Conservation (phyloP, 768 basidiomycete genomes). For the Xerocomellus dryophilus region DNA sequence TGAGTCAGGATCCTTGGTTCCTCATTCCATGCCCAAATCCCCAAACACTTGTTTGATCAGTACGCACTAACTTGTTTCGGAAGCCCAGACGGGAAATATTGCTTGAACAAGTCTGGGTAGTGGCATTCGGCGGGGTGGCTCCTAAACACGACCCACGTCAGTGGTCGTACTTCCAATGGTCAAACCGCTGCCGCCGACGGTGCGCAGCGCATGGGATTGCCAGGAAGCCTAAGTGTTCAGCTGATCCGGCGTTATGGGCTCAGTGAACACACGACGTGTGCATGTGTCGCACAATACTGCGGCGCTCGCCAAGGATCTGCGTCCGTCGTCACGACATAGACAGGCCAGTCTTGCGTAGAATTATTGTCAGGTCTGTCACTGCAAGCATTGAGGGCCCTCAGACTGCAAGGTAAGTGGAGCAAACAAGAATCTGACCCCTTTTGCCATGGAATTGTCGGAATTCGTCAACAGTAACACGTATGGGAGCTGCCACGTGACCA, state of each 20-base stretch:
- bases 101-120: slow-evolving; percentile 68
- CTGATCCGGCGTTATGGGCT: too few species aligned
- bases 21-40: too few species aligned
- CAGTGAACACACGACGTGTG: too few species aligned
- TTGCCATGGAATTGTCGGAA: background rate
- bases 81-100: slow-evolving; percentile 66
- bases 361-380: too few species aligned
- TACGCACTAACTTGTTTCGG: slow-evolving; percentile 50
- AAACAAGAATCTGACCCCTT: background rate
- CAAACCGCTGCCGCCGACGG: background rate
- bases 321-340: too few species aligned
- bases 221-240: too few species aligned
- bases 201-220: background rate
- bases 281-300: too few species aligned
- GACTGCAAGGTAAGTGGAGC: background rate
- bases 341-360: too few species aligned
- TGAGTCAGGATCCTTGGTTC: too few species aligned
- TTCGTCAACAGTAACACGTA: too few species aligned
- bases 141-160: slow-evolving; percentile 40
- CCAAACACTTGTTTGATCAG: slow-evolving; percentile 23
- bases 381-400: background rate
- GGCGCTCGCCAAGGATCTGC: too few species aligned
- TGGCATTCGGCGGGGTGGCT: slow-evolving; percentile 78
- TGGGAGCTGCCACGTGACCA: background rate
- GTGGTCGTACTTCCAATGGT: background rate